Evolutionary conservation across 192 early-diverging fungal species (phyloP).

Genomic region (Coemansia aciculifera): DNA sequence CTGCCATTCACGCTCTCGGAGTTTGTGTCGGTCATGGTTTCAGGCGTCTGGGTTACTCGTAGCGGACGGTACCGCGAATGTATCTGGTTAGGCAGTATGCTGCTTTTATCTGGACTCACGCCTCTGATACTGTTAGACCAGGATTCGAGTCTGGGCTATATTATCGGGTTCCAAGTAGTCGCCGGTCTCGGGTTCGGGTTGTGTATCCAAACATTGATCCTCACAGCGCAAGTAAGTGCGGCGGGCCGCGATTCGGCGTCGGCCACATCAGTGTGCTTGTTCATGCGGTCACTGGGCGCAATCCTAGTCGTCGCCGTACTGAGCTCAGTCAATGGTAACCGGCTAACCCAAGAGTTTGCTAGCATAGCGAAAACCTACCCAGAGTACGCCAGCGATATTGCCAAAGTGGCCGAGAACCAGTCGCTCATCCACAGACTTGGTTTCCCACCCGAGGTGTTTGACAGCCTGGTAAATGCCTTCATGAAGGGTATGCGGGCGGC

Average conservation of each 20-base stretch:
- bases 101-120: constrained; percentile 9
- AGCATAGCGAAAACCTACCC: neutral
- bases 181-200: constrained; percentile 17
- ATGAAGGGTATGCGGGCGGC: constrained; percentile 45
- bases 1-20: constrained; percentile 17
- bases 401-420: constrained; percentile 13
- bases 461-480: constrained; percentile 35
- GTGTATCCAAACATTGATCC: constrained; percentile 22
- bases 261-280: constrained; percentile 19
- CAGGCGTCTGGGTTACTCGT: constrained; percentile 12
- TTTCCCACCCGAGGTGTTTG: constrained; percentile 24
- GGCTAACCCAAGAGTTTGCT: constrained; percentile 5
- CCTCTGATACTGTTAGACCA: constrained; percentile 16
- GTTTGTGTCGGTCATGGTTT: constrained; percentile 6
- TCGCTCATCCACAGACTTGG: constrained; percentile 37
- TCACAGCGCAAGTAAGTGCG: constrained; percentile 19
- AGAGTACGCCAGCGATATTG: constrained; percentile 12
- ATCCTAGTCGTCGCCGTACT: constrained; percentile 25
- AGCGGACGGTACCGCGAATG: constrained; percentile 21
- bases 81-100: constrained; percentile 13
- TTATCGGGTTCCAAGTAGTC: constrained; percentile 17
- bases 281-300: constrained; percentile 20
- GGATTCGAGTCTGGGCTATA: constrained; percentile 4
- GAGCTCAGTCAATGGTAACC: constrained; percentile 20
- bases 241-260: constrained; percentile 16